Evolutionary conservation across 2,329 filamentous ascomycete species (phyloP).

Genomic region (Fusarium sp.): DNA sequence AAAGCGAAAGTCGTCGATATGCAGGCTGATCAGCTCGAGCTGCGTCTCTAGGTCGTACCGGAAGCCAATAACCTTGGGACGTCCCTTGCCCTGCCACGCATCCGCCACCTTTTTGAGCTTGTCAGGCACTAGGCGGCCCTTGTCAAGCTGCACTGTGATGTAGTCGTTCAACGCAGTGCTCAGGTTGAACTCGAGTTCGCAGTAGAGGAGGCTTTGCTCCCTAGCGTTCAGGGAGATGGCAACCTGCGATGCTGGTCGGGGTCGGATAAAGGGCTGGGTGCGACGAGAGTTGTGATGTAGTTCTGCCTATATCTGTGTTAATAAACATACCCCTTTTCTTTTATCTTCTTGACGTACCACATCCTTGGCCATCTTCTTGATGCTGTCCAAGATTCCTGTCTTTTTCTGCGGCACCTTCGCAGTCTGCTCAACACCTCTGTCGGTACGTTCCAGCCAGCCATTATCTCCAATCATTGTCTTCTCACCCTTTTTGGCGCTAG

Average conservation of each 20-base stretch:
- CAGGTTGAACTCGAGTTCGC: conserved; percentile 66
- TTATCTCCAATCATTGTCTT: conserved; percentile 65
- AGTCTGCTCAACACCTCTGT: conserved; percentile 31
- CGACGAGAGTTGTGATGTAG: conserved; percentile 48
- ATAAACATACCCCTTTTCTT: background rate
- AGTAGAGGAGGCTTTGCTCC: conserved; percentile 67
- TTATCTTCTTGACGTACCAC: conserved; percentile 52
- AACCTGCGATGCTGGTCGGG: conserved; percentile 46
- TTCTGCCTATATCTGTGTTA: conserved; percentile 48
- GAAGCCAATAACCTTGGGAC: conserved; percentile 64
- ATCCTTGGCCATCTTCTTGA: conserved; percentile 64
- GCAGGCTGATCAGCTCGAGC: conserved; percentile 61
- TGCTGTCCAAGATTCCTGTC: conserved; percentile 54
- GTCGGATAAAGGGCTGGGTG: conserved; percentile 45
- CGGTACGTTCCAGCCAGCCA: conserved; percentile 64
- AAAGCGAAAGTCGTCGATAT: conserved; percentile 63
- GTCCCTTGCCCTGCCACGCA: conserved; percentile 61
- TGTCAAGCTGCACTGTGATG: conserved; percentile 61
- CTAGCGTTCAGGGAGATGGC: conserved; percentile 62
- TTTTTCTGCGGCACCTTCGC: conserved; percentile 51
- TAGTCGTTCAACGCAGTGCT: conserved; percentile 61
- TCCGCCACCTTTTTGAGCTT: conserved; percentile 63
- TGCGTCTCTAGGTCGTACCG: conserved; percentile 69
- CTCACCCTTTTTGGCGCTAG: conserved; percentile 52
- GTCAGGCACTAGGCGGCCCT: conserved; percentile 62